A percentile compares a stretch with the other conserved stretches of the same genome.
These are phyloP conservation scores for Isabelozyma pseudorhagii DNA, from an alignment of 805 yeast species.

Conservation along the genomic window DNA sequence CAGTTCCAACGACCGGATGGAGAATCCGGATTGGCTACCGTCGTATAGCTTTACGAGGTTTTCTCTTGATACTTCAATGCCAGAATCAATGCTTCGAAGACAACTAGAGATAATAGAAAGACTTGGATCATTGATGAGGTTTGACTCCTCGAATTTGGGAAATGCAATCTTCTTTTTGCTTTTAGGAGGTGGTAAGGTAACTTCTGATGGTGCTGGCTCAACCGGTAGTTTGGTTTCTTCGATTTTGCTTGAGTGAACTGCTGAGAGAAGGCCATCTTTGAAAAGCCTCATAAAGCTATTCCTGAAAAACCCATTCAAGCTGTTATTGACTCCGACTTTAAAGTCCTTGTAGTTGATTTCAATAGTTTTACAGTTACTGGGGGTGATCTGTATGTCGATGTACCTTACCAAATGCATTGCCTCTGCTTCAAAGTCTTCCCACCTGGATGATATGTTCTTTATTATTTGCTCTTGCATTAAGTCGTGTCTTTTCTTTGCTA, in stretches of 20 bases:
- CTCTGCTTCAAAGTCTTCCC: constrained; percentile 41
- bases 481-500: constrained; percentile 23
- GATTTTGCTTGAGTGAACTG: constrained; percentile 1
- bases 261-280: constrained; percentile 30
- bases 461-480: constrained; percentile 24
- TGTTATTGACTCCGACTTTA: constrained; percentile 8
- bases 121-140: constrained; percentile 38
- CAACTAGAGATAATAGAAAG: constrained; percentile 37
- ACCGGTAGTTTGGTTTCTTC: background rate
- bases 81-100: constrained; percentile 17
- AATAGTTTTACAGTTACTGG: constrained; percentile 12
- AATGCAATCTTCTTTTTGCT: constrained; percentile 2
- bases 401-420: constrained; percentile 48
- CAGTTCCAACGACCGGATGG: constrained; percentile 81
- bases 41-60: constrained; percentile 60
- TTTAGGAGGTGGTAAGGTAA: background rate
- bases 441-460: constrained; percentile 20
- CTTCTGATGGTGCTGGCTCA: background rate
- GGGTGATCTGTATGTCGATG: constrained; percentile 39
- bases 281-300: constrained; percentile 16
- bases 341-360: constrained; percentile 15
- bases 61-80: constrained; percentile 39
- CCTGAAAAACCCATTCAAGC: constrained; percentile 14
- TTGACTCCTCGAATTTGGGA: constrained; percentile 22
- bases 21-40: constrained; percentile 79